Evolutionary conservation across 2,329 filamentous ascomycete genomes (phyloP).

Genomic region (Aspergillus versicolor): DNA sequence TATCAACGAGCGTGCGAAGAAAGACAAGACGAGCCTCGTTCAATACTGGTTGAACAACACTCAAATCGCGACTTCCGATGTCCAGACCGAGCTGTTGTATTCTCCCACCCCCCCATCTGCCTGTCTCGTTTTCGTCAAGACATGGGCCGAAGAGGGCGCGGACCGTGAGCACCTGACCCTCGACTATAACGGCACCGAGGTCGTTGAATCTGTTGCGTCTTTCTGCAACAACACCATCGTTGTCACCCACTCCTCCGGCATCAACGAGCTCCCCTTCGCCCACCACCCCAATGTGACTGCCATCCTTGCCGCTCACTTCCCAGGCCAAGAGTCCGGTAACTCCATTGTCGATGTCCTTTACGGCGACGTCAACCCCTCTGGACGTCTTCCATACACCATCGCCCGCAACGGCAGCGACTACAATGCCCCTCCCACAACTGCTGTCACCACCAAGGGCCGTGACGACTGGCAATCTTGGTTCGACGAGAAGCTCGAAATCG

Average conservation of each 20-base stretch:
- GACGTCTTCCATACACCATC: conserved; percentile 78
- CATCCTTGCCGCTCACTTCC: conserved; percentile 79
- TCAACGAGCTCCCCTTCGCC: conserved; percentile 63
- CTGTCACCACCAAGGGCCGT: conserved; percentile 12
- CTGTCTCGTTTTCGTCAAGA: conserved; percentile 77
- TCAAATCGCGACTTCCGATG: conserved; percentile 6
- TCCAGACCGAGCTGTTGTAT: conserved; percentile 19
- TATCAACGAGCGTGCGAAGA: conserved; percentile 23
- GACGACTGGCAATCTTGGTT: conserved; percentile 20
- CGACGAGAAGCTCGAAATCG: conserved; percentile 21
- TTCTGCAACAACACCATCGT: conserved; percentile 80
- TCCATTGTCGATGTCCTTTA: conserved; percentile 78
- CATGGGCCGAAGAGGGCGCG: conserved; percentile 77
- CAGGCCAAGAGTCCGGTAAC: conserved; percentile 81
- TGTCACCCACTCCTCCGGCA: conserved; percentile 75
- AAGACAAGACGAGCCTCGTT: conserved; percentile 22
- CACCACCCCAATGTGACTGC: conserved; percentile 77
- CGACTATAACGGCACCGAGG: conserved; percentile 75
- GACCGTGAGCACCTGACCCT: conserved; percentile 59
- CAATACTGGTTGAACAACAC: conserved; percentile 23
- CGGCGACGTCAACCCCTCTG: conserved; percentile 74
- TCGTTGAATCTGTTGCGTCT: conserved; percentile 73
- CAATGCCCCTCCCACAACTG: conserved; percentile 39
- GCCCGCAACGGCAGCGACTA: conserved; percentile 67
- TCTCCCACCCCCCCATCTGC: conserved; percentile 37